These are phyloP conservation scores for Verticillium alfalfae DNA, from an alignment of 2,329 filamentous ascomycete species.

Conservation along the genomic window DNA sequence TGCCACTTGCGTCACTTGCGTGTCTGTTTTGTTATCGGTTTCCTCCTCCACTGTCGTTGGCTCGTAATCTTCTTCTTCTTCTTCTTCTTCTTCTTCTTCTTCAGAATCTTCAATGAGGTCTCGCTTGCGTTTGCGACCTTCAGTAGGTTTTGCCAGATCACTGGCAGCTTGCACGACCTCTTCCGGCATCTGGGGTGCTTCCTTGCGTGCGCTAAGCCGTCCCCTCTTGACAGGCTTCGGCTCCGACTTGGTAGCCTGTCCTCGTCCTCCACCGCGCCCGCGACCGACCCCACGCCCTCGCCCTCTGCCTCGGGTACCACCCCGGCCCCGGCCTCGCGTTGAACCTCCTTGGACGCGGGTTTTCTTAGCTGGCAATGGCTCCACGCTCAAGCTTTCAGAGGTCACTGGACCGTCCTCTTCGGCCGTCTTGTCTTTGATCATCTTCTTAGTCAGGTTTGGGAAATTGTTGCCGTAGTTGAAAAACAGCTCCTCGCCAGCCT, in stretches of 20 bases:
- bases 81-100: not conserved
- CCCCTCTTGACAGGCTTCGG: not conserved
- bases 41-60: not conserved
- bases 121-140: not conserved
- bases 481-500: slow-evolving; percentile 69
- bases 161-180: not conserved
- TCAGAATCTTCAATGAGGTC: not conserved
- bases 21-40: not conserved
- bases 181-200: not conserved
- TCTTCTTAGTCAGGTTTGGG: slow-evolving; percentile 52
- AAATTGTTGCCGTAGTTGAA: slow-evolving; percentile 76
- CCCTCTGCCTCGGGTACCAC: not conserved
- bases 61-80: not conserved
- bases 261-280: not conserved
- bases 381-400: not conserved
- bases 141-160: not conserved
- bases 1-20: not conserved
- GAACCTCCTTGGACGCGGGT: not conserved
- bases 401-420: slow-evolving; percentile 11
- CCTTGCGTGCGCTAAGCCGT: not conserved
- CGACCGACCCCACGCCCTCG: not conserved
- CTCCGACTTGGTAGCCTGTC: not conserved
- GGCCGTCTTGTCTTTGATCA: slow-evolving; percentile 36
- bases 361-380: not conserved
- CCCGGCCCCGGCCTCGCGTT: not conserved